These are phyloP conservation scores for Hansfordia pulvinata DNA, from an alignment of 2,329 filamentous ascomycete species.

Conservation along the genomic window DNA sequence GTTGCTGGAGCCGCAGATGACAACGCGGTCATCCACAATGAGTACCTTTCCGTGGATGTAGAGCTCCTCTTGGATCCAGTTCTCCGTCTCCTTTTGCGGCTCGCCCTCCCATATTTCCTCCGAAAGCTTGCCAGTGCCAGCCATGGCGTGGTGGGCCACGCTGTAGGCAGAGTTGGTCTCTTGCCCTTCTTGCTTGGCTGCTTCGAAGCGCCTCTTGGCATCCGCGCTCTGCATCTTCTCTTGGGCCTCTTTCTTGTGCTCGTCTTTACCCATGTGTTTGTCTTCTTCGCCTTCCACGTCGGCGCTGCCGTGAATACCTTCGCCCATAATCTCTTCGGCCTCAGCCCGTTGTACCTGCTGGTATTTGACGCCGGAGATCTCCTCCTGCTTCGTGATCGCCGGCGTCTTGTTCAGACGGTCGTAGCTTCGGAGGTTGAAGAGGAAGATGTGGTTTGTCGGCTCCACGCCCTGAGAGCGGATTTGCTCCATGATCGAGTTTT, in stretches of 20 bases:
- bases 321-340: constrained; percentile 76
- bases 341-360: constrained; percentile 77
- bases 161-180: constrained; percentile 27
- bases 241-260: constrained; percentile 20
- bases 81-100: constrained; percentile 62
- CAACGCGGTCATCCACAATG: constrained; percentile 76
- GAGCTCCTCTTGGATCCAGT: constrained; percentile 91
- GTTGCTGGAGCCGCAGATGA: constrained; percentile 78
- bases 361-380: constrained; percentile 71
- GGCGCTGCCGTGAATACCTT: constrained; percentile 49
- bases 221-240: constrained; percentile 24
- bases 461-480: constrained; percentile 63
- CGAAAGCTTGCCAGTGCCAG: constrained; percentile 41
- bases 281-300: constrained; percentile 31
- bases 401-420: constrained; percentile 81
- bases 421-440: constrained; percentile 89
- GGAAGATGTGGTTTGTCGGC: constrained; percentile 68
- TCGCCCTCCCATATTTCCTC: constrained; percentile 69
- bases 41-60: constrained; percentile 90
- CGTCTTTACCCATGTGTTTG: constrained; percentile 30
- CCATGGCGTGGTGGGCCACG: constrained; percentile 74
- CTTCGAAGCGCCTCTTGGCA: constrained; percentile 39
- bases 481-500: constrained; percentile 79
- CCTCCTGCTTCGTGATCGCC: constrained; percentile 59
- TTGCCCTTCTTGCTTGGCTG: constrained; percentile 22